These are phyloP conservation scores for Ochromonas danica DNA, from an alignment of 108 stramenopile genomes.

Conservation along the genomic window DNA sequence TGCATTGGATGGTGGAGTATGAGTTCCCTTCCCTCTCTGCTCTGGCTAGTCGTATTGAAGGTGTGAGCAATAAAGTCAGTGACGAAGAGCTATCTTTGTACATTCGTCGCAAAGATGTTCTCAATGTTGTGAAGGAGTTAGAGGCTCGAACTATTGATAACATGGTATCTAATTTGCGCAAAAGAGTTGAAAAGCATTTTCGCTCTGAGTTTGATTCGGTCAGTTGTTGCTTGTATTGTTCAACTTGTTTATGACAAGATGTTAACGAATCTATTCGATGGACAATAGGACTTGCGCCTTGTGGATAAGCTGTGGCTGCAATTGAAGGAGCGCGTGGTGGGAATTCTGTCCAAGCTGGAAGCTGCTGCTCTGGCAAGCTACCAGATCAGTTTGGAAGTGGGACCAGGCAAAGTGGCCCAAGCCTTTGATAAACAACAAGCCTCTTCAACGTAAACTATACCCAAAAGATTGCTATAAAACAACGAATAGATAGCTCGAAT, in stretches of 20 bases:
- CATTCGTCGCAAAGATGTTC: slow-evolving; percentile 18
- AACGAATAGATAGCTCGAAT: too few species aligned
- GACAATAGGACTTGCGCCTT: background rate
- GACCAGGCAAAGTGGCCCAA: background rate
- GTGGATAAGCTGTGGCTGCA: background rate
- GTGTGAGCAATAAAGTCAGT: background rate
- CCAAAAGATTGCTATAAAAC: too few species aligned
- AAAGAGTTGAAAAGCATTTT: slow-evolving; percentile 9
- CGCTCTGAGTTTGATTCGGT: slow-evolving; percentile 3
- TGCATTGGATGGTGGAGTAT: slow-evolving; percentile 33
- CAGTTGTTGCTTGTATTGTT: background rate
- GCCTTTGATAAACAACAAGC: slow-evolving; percentile 18
- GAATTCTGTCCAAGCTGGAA: background rate
- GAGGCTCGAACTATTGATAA: background rate
- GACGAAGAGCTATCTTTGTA: slow-evolving; percentile 24
- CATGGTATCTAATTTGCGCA: background rate
- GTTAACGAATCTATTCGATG: background rate
- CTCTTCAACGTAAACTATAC: too few species aligned
- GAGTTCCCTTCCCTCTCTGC: slow-evolving; percentile 24
- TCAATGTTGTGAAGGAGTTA: slow-evolving; percentile 3
- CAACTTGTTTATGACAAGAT: background rate
- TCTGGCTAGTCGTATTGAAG: slow-evolving; percentile 19
- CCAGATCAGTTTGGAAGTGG: background rate
- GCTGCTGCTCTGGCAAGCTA: background rate
- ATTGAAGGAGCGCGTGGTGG: background rate